phyloP scores from a whole-genome alignment of 1,139 yeast genomes.

The Blastobotrys aristatus region DNA sequence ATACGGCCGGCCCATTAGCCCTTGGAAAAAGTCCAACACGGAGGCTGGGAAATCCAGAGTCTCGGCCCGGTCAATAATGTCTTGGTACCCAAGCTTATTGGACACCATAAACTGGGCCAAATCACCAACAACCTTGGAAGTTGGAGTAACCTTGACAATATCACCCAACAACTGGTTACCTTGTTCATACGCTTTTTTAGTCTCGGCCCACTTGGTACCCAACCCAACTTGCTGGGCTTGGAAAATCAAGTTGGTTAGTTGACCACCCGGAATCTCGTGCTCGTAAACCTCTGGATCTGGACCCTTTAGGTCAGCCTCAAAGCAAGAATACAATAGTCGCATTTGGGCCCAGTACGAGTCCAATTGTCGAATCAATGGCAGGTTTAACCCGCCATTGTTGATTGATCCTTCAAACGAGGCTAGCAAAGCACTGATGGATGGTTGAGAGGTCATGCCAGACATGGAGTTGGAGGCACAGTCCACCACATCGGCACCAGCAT shows the following conservation, averaged over 20 bases:
- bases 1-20: conserved; percentile 97
- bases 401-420: conserved; percentile 89
- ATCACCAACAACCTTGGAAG: conserved; percentile 98
- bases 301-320: conserved; percentile 97
- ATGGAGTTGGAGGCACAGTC: conserved; percentile 96
- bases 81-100: conserved; percentile 79
- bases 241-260: conserved; percentile 92
- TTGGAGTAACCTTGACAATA: conserved; percentile 96
- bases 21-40: conserved; percentile 96
- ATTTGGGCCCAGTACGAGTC: conserved; percentile 98
- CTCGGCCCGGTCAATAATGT: conserved; percentile 78
- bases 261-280: conserved; percentile 99
- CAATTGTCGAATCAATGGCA: conserved; percentile 65
- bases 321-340: conserved; percentile 92
- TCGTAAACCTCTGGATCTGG: conserved; percentile 98
- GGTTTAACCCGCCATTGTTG: conserved; percentile 61
- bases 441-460: conserved; percentile 99
- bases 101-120: conserved; percentile 98
- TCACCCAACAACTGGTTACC: conserved; percentile 92
- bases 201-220: conserved; percentile 93
- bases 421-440: conserved; percentile 85
- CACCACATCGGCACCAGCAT: conserved; percentile 96
- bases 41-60: conserved; percentile 98
- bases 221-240: conserved; percentile 98
- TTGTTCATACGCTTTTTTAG: conserved; percentile 85